Conservation (phyloP, 345 rosid species). For the Melaleuca quinquenervia region DNA sequence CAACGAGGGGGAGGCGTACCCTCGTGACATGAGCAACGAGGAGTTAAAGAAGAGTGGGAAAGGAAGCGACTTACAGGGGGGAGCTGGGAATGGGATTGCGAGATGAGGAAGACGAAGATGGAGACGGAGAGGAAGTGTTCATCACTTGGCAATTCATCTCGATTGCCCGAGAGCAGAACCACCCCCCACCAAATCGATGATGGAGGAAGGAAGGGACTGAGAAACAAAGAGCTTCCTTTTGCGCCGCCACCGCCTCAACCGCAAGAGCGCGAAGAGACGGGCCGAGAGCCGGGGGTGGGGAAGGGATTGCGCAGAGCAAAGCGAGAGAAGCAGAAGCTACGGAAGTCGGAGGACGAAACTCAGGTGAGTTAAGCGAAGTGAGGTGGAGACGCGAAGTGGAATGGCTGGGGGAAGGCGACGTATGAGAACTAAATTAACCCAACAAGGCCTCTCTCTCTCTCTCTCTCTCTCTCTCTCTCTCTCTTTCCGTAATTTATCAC, state of each 20-base stretch:
- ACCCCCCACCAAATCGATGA: neutral
- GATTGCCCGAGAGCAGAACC: neutral
- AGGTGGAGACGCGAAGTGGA: neutral
- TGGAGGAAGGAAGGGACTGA: neutral
- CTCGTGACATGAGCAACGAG: neutral
- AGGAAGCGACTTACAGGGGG: constrained; percentile 2
- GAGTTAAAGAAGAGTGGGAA: neutral
- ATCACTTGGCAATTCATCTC: constrained; percentile 7
- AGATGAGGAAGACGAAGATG: constrained; percentile 10
- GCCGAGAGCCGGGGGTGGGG: neutral
- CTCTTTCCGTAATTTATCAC: neutral
- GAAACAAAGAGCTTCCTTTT: neutral
- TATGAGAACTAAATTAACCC: constrained; percentile 8
- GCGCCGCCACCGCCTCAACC: neutral
- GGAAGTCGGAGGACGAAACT: neutral
- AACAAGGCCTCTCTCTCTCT: neutral
- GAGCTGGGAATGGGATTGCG: constrained; percentile 3
- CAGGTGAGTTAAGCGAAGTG: neutral
- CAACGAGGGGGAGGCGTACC: neutral
- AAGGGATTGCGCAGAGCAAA: neutral
- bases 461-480: neutral
- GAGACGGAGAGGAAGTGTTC: constrained; percentile 12
- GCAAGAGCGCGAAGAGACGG: neutral
- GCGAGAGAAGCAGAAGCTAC: neutral
- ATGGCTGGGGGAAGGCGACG: constrained; percentile 4